phyloP scores from a whole-genome alignment of 441 rosid species.

The Francoa sonchifolia region DNA sequence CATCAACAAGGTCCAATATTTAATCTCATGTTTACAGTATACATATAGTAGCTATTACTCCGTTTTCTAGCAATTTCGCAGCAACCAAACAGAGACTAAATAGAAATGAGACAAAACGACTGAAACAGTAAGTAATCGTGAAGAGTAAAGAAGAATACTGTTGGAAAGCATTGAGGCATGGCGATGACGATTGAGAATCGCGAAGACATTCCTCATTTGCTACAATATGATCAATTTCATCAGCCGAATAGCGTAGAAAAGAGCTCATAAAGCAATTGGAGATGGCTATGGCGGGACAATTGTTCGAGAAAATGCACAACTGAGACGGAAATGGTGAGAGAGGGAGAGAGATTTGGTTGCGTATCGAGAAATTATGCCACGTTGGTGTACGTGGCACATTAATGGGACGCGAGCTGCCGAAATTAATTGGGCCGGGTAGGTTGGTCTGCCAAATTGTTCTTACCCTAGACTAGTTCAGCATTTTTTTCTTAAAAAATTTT shows the following conservation, averaged over 20 bases:
- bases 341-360: too few species aligned
- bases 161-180: slow-evolving; percentile 24
- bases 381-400: too few species aligned
- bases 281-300: slow-evolving; percentile 9
- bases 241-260: slow-evolving; percentile 7
- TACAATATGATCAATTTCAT: slow-evolving; percentile 9
- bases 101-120: neutral
- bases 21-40: neutral
- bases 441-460: too few species aligned
- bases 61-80: neutral
- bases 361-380: neutral
- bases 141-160: slow-evolving; percentile 17
- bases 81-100: neutral
- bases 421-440: too few species aligned
- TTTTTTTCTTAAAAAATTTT: too few species aligned
- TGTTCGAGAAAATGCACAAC: slow-evolving; percentile 35
- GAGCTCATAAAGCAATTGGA: slow-evolving; percentile 14
- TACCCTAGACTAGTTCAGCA: too few species aligned
- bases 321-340: neutral
- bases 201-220: slow-evolving; percentile 57
- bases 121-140: neutral
- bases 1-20: too few species aligned
- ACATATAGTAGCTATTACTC: neutral
- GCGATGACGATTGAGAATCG: slow-evolving; percentile 42
- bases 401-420: too few species aligned